phyloP scores from a whole-genome alignment of 805 yeast species.

The Lipomyces sp. region DNA sequence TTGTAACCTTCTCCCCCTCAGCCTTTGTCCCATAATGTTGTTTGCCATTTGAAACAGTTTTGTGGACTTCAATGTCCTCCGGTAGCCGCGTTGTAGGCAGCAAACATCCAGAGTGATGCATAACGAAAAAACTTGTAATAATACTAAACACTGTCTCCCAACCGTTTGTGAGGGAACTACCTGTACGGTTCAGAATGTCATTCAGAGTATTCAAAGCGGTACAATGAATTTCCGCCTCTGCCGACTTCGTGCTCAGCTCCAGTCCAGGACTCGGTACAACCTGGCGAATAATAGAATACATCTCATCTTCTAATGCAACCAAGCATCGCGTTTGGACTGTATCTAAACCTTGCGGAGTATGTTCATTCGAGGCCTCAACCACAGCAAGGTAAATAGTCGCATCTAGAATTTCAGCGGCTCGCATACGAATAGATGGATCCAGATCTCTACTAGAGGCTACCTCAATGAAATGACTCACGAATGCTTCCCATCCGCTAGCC shows the following conservation, averaged over 20 bases:
- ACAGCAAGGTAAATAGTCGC: constrained; percentile 48
- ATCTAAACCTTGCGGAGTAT: constrained; percentile 27
- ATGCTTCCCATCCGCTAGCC: constrained; percentile 53
- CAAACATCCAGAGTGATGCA: constrained; percentile 32
- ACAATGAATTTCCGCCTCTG: constrained; percentile 71
- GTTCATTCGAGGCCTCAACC: constrained; percentile 29
- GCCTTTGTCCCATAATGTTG: constrained; percentile 12
- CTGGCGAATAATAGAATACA: constrained; percentile 33
- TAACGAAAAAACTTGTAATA: constrained; percentile 42
- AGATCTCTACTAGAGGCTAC: constrained; percentile 53
- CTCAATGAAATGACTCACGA: constrained; percentile 54
- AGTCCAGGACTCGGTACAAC: constrained; percentile 31
- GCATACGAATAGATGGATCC: constrained; percentile 53
- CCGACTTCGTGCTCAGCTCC: constrained; percentile 43
- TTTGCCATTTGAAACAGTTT: background rate
- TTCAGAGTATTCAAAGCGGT: constrained; percentile 66
- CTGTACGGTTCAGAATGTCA: constrained; percentile 77
- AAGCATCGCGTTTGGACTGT: constrained; percentile 49
- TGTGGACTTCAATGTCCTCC: constrained; percentile 12
- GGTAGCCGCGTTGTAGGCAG: constrained; percentile 28
- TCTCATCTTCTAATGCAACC: constrained; percentile 54
- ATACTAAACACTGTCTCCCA: constrained; percentile 78
- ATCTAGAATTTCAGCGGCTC: constrained; percentile 59
- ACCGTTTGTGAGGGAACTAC: constrained; percentile 60
- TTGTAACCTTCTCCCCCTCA: constrained; percentile 25